Percentiles rank a stretch among this genome's conserved stretches.
Conservation (phyloP, 306 rosid species). For the Acacia crassicarpa region DNA sequence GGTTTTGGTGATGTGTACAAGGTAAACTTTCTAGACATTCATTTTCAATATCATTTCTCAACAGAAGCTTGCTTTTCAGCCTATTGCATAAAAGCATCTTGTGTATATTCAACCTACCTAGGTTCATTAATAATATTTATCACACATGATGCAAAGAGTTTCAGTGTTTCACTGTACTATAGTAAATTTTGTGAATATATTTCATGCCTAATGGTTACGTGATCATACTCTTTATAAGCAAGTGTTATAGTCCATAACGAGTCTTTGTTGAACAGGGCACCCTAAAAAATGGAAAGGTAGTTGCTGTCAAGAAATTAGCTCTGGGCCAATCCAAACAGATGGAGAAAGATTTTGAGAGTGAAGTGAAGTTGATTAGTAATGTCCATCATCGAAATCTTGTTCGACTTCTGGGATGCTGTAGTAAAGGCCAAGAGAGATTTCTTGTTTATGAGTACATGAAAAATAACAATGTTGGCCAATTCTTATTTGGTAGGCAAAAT, state of each 20-base stretch:
- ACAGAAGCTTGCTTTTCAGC: background rate
- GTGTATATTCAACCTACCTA: background rate
- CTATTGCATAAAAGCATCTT: background rate
- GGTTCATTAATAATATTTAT: background rate
- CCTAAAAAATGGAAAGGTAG: constrained; percentile 57
- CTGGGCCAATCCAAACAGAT: constrained; percentile 48
- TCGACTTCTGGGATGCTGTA: constrained; percentile 73
- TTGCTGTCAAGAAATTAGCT: constrained; percentile 62
- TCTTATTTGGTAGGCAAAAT: constrained; percentile 54
- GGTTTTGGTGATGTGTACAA: constrained; percentile 72
- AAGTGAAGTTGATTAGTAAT: constrained; percentile 69
- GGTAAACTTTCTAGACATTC: constrained; percentile 34
- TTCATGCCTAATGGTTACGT: background rate
- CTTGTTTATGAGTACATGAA: constrained; percentile 72
- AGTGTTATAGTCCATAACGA: background rate
- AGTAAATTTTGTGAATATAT: background rate
- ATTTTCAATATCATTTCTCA: background rate
- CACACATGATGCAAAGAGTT: background rate
- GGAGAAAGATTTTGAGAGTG: constrained; percentile 56
- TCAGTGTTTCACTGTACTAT: background rate
- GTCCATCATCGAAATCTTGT: constrained; percentile 69
- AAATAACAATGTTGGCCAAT: constrained; percentile 65
- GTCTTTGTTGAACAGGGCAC: constrained; percentile 48
- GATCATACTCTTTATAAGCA: background rate
- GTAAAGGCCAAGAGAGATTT: constrained; percentile 55